A percentile compares a stretch with the other conserved stretches of the same genome.
Evolutionary conservation across 2,329 filamentous ascomycete genomes (phyloP).

Genomic region (Hypoxylon sp.): DNA sequence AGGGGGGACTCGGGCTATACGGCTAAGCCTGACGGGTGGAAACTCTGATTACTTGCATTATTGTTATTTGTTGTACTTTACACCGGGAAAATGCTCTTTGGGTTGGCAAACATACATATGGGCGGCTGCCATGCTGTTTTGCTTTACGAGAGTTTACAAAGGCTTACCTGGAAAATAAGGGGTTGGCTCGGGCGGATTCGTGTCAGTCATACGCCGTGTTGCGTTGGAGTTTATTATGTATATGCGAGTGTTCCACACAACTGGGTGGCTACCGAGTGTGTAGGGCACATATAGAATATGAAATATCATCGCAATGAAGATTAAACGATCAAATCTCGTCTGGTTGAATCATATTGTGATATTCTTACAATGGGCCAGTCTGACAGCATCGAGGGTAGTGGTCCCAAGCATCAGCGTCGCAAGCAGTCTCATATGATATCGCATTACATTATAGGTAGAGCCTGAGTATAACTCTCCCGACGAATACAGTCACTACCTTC

Average conservation of each 20-base stretch:
- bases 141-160: too few species aligned
- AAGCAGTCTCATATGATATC: not conserved
- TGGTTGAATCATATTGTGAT: too few species aligned
- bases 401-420: not conserved
- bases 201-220: too few species aligned
- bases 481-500: too few species aligned
- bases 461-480: too few species aligned
- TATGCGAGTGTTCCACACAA: not conserved
- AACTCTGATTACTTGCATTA: not conserved
- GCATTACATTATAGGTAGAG: too few species aligned
- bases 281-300: not conserved
- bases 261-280: not conserved
- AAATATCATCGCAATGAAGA: not conserved
- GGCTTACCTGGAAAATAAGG: too few species aligned
- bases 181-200: too few species aligned
- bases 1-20: not conserved
- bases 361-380: not conserved
- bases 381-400: not conserved
- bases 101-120: too few species aligned
- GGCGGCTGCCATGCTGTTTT: too few species aligned
- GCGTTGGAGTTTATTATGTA: too few species aligned
- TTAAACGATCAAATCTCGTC: too few species aligned
- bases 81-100: not conserved
- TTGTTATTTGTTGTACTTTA: not conserved
- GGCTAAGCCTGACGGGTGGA: not conserved